Percentiles rank a stretch among this genome's conserved stretches.
These are phyloP conservation scores for Cunninghamia lanceolata DNA, from an alignment of 75 land plant species.

Conservation along the genomic window DNA sequence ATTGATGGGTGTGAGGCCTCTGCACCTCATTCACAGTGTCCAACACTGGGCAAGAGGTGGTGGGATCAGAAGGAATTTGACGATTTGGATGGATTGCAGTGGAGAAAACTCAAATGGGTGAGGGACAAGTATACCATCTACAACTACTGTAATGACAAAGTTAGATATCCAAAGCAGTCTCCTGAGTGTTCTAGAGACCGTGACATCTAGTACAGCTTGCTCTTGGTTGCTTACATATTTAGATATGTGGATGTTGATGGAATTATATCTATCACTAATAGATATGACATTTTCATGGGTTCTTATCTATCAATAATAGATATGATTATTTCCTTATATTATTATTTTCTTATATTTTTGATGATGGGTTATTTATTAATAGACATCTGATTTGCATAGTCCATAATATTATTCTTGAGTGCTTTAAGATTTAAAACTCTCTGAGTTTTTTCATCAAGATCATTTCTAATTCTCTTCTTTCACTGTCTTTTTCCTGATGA, in stretches of 20 bases:
- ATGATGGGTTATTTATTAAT: too few relatives aligned
- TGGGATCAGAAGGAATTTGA: slow-evolving; percentile 54
- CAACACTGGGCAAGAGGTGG: slow-evolving; percentile 41
- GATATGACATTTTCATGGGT: too few relatives aligned
- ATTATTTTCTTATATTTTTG: too few relatives aligned
- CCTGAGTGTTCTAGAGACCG: slow-evolving; percentile 29
- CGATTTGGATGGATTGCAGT: slow-evolving; percentile 34
- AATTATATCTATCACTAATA: neutral
- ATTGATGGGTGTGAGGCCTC: slow-evolving; percentile 54
- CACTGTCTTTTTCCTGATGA: too few relatives aligned
- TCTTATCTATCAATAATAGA: too few relatives aligned
- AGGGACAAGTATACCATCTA: slow-evolving; percentile 47
- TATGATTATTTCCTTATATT: too few relatives aligned
- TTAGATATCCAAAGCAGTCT: slow-evolving; percentile 24
- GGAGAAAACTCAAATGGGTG: slow-evolving; percentile 30
- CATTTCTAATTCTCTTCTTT: too few relatives aligned
- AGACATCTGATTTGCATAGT: too few relatives aligned
- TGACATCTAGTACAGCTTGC: slow-evolving; percentile 4
- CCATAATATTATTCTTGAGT: too few relatives aligned
- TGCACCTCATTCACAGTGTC: slow-evolving; percentile 28
- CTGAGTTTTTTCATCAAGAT: too few relatives aligned
- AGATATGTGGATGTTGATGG: neutral
- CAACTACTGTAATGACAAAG: slow-evolving; percentile 54
- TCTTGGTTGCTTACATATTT: neutral
- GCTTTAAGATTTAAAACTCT: too few relatives aligned